These are phyloP conservation scores for Colletotrichum karsti DNA, from an alignment of 2,329 filamentous ascomycete species.

Conservation along the genomic window DNA sequence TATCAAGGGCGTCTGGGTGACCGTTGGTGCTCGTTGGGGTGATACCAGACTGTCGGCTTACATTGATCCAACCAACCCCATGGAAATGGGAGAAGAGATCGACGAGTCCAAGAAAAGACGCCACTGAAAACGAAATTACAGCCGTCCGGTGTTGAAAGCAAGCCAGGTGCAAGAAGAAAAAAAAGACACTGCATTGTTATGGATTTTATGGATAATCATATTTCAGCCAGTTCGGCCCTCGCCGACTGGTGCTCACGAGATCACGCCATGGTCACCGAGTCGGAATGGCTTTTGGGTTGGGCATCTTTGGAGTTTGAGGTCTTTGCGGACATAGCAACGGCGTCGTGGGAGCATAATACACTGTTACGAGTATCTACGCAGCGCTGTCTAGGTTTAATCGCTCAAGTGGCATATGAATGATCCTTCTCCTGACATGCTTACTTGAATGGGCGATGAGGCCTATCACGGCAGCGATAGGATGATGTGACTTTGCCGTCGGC, in stretches of 20 bases:
- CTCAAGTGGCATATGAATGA: no score
- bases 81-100: constrained; percentile 63
- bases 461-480: no score
- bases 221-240: constrained; percentile 6
- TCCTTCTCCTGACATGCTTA: no score
- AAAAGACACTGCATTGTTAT: constrained; percentile 9
- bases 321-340: constrained; percentile 29
- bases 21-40: constrained; percentile 69
- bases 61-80: constrained; percentile 63
- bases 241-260: constrained; percentile 23
- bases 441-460: no score
- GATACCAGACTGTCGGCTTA: constrained; percentile 64
- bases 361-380: constrained; percentile 22
- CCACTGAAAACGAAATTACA: constrained; percentile 17
- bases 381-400: not conserved
- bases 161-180: not conserved
- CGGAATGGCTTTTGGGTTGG: constrained; percentile 24
- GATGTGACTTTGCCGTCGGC: no score
- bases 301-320: constrained; percentile 28
- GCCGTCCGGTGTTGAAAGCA: not conserved
- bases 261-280: constrained; percentile 21
- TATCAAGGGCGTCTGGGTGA: constrained; percentile 74
- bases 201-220: constrained; percentile 23
- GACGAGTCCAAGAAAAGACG: constrained; percentile 49
- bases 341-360: constrained; percentile 27